These are phyloP conservation scores for Yarrowia osloensis DNA, from an alignment of 805 yeast species.

Conservation along the genomic window DNA sequence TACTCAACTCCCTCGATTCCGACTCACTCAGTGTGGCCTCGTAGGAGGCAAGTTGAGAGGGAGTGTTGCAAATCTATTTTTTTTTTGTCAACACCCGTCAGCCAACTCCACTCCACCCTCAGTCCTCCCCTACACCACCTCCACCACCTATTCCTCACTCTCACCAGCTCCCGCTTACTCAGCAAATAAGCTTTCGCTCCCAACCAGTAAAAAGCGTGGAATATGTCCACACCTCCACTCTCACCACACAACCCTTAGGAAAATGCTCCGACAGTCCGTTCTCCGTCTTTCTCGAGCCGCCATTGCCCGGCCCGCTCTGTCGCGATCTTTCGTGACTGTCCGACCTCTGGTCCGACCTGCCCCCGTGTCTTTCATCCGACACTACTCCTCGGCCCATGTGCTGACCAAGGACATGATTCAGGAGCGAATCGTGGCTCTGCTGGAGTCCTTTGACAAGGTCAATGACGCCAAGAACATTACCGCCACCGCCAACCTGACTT, in stretches of 20 bases:
- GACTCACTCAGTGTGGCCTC: too few species aligned
- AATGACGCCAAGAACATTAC: conserved; percentile 45
- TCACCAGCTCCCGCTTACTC: not conserved
- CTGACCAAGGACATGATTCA: conserved; percentile 76
- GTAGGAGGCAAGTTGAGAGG: too few species aligned
- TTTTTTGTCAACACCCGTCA: too few species aligned
- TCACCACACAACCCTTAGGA: not conserved
- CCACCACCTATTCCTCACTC: too few species aligned
- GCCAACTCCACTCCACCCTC: too few species aligned
- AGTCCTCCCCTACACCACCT: too few species aligned
- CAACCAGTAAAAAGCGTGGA: conserved; percentile 18
- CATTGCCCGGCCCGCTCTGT: conserved; percentile 20
- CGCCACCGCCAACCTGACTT: conserved; percentile 44
- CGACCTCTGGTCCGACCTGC: conserved; percentile 11
- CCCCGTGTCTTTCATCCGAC: conserved; percentile 28
- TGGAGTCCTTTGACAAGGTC: conserved; percentile 63
- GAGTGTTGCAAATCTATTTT: too few species aligned
- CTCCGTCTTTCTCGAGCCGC: conserved; percentile 28
- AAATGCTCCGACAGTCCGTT: conserved; percentile 29
- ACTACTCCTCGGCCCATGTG: conserved; percentile 17
- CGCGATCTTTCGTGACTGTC: conserved; percentile 14
- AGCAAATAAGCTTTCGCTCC: conserved; percentile 15
- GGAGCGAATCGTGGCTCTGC: conserved; percentile 76
- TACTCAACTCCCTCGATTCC: too few species aligned
- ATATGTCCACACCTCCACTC: not conserved